phyloP scores from a whole-genome alignment of 331 rosid species.

The Acacia concinna region DNA sequence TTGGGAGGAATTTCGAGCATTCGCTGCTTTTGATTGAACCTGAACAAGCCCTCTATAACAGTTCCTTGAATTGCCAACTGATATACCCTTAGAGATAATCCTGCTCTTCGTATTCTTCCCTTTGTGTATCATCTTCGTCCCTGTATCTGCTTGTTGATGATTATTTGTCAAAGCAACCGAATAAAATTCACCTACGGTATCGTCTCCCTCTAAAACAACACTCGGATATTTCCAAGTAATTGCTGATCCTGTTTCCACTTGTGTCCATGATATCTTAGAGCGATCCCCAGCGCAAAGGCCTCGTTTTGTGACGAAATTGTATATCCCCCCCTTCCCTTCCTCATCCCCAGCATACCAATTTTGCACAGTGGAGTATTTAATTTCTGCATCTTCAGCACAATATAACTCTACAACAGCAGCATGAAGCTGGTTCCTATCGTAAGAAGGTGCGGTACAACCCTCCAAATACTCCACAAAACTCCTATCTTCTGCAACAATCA shows the following conservation, averaged over 20 bases:
- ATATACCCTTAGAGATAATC: conserved; percentile 90
- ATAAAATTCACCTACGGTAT: conserved; percentile 83
- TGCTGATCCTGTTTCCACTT: conserved; percentile 92
- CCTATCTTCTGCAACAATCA: conserved; percentile 86
- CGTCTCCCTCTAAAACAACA: conserved; percentile 93
- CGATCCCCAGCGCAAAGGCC: conserved; percentile 74
- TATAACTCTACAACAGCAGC: conserved; percentile 91
- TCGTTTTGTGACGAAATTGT: conserved; percentile 85
- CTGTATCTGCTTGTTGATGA: conserved; percentile 88
- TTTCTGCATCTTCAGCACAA: conserved; percentile 74
- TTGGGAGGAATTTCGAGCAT: conserved; percentile 85
- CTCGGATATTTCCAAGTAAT: conserved; percentile 96
- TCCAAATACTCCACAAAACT: conserved; percentile 91
- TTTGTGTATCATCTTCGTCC: conserved; percentile 95
- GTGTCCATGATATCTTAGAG: conserved; percentile 91
- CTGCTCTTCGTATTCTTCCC: conserved; percentile 90
- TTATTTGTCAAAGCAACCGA: conserved; percentile 92
- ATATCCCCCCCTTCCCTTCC: conserved; percentile 79
- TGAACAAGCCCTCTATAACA: conserved; percentile 95
- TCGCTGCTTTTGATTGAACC: conserved; percentile 80
- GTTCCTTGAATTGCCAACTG: conserved; percentile 80
- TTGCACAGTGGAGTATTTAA: conserved; percentile 94
- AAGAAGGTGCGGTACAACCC: conserved; percentile 93
- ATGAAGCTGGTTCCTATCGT: conserved; percentile 87
- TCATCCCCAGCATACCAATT: conserved; percentile 96